phyloP scores from a whole-genome alignment of 768 basidiomycete species.

The Clitopilus passeckerianus region DNA sequence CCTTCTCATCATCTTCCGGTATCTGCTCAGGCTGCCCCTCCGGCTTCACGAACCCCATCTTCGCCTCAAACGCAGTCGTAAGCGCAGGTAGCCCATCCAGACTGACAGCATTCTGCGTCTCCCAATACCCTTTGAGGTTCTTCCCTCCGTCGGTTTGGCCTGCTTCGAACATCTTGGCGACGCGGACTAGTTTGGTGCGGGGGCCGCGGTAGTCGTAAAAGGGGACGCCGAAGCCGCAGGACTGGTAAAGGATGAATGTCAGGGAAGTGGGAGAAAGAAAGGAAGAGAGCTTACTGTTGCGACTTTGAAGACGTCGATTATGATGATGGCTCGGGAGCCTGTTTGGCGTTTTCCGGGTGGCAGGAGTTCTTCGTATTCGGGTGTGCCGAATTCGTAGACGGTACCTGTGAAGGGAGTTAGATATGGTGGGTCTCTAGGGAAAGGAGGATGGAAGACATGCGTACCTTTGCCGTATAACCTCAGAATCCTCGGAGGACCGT shows the following conservation, averaged over 20 bases:
- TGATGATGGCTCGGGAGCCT: slow-evolving; percentile 51
- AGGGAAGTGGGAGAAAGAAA: background rate
- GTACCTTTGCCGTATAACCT: slow-evolving; percentile 56
- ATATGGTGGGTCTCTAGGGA: background rate
- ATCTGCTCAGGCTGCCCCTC: background rate
- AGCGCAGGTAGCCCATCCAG: slow-evolving; percentile 50
- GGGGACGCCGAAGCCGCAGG: slow-evolving; percentile 57
- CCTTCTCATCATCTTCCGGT: background rate
- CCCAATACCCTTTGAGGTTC: slow-evolving; percentile 51
- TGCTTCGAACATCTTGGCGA: slow-evolving; percentile 28
- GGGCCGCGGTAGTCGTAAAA: slow-evolving; percentile 44
- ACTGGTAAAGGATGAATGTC: slow-evolving; percentile 27
- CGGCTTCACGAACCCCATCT: slow-evolving; percentile 11
- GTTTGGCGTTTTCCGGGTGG: slow-evolving; percentile 37
- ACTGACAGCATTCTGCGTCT: slow-evolving; percentile 34
- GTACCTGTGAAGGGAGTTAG: slow-evolving; percentile 28
- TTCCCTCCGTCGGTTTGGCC: slow-evolving; percentile 27
- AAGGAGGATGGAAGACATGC: background rate
- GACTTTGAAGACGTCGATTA: slow-evolving; percentile 54
- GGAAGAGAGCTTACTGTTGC: slow-evolving; percentile 22
- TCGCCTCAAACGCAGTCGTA: slow-evolving; percentile 16
- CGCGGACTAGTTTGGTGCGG: slow-evolving; percentile 40
- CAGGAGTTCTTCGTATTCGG: slow-evolving; percentile 47
- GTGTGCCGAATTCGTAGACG: slow-evolving; percentile 53
- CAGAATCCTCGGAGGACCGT: slow-evolving; percentile 54